Percentiles rank a stretch among this genome's conserved stretches.
phyloP scores from a whole-genome alignment of 306 rosid species.

The Rosa chinensis region DNA sequence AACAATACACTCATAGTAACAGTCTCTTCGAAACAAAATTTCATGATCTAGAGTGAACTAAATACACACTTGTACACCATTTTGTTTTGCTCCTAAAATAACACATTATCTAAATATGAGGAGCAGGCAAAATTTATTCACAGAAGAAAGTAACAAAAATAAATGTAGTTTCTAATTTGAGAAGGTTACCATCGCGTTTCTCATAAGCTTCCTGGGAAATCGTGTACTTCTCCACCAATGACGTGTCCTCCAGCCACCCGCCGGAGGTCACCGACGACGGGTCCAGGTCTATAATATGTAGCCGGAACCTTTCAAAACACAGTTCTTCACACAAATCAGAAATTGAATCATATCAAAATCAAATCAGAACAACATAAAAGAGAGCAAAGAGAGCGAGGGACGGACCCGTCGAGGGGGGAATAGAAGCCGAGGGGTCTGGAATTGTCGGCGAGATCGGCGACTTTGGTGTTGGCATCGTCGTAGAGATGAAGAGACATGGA shows the following conservation, averaged over 20 bases:
- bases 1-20: not conserved
- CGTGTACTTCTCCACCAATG: slow-evolving; percentile 76
- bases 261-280: slow-evolving; percentile 89
- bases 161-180: not conserved
- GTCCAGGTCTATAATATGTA: slow-evolving; percentile 79
- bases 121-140: not conserved
- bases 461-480: slow-evolving; percentile 58
- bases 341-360: not conserved
- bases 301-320: slow-evolving; percentile 52
- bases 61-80: not conserved
- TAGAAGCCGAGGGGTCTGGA: slow-evolving; percentile 68
- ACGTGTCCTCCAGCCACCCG: slow-evolving; percentile 97
- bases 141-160: not conserved
- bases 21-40: not conserved
- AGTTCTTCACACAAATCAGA: slow-evolving; percentile 15
- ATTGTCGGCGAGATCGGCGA: slow-evolving; percentile 61
- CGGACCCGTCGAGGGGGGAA: slow-evolving; percentile 80
- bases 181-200: slow-evolving; percentile 62
- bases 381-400: not conserved
- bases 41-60: not conserved
- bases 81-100: not conserved
- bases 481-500: slow-evolving; percentile 75
- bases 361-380: not conserved
- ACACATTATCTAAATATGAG: not conserved
- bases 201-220: slow-evolving; percentile 84